Evolutionary conservation across 2,329 filamentous ascomycete species (phyloP), one percentile per base, ranked within the genome.

Genomic region (Ophiostoma sp.): DNA sequence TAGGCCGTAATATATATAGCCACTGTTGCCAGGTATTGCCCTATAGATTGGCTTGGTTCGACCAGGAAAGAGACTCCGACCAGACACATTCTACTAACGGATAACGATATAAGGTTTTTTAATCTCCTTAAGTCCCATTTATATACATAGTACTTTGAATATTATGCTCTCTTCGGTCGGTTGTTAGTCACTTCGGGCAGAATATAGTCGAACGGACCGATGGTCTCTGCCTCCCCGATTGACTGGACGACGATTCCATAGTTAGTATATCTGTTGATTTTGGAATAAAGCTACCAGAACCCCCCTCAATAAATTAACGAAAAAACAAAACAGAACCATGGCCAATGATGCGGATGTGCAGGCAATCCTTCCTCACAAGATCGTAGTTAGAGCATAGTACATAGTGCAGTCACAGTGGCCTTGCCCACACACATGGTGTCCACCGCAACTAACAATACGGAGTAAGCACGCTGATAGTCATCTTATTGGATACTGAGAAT

Each of bases 11-110:
- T 54, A 54, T 54, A 54, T 31, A 31, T 31, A 31, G 52, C 52
- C 52, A 54, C 52, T n/a, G 52, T 54, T 54, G 52, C 52, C 52
- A n/a, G 52, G 52, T 23, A 54, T 54, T 54, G 27, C 52, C 52
- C 52, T 27, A 54, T 54, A 54, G n/a, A n/a, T 54, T n/a, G n/a
- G 23, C 52, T 27, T 23, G 27, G 7, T 7, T 54, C 52, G n/a
- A 54, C 52, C 52, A 13, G 52, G 52, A 27, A 54, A 54, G 52
- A 54, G 52, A 54, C 52, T 54, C 52, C 52, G 52, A 54, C 52
- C 13, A 6, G 1, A 27, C n/a, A 7, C n/a, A 27, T 27, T 54
- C n/a, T n/a, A 54, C 52, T 54, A 54, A 27, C 17, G 10, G 7
- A 54, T 27, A 1, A 27, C n/a, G n/a, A n/a, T n/a, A 20, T 20